Conservation (phyloP, 805 yeast species). For the Saturnispora saitoi region DNA sequence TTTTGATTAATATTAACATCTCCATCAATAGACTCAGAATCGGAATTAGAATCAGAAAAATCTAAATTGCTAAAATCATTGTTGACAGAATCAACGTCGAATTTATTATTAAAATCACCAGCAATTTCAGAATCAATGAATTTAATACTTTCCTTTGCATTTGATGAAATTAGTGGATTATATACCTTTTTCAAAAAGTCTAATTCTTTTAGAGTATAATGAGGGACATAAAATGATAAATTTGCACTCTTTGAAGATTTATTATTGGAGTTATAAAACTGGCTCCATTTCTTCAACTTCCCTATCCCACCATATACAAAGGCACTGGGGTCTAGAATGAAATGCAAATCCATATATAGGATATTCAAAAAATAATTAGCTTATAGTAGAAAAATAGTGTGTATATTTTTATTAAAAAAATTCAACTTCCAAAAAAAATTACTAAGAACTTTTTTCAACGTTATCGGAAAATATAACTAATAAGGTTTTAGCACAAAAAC, state of each 20-base stretch:
- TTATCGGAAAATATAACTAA: too few relatives aligned
- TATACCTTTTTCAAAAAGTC: constrained; percentile 49
- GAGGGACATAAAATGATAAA: constrained; percentile 41
- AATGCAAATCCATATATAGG: constrained; percentile 18
- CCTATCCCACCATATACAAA: constrained; percentile 58
- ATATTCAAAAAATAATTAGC: background rate
- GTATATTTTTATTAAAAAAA: background rate
- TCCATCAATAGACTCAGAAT: background rate
- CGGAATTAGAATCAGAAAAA: constrained; percentile 6
- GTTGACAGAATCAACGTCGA: constrained; percentile 5
- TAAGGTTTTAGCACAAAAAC: too few relatives aligned
- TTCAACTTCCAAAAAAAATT: background rate
- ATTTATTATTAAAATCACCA: background rate
- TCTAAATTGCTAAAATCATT: constrained; percentile 8
- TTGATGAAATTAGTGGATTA: constrained; percentile 45
- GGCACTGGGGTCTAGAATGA: constrained; percentile 61
- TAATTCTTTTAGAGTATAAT: constrained; percentile 50
- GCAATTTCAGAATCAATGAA: constrained; percentile 40
- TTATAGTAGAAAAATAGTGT: background rate
- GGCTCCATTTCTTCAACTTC: constrained; percentile 54
- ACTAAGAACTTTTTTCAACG: too few relatives aligned
- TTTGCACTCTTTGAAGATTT: constrained; percentile 24
- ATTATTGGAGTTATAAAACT: background rate
- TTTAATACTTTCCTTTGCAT: constrained; percentile 56
- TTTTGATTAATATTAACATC: background rate